Evolutionary conservation across 768 basidiomycete species (phyloP).

Genomic region (Scleroderma bovista): DNA sequence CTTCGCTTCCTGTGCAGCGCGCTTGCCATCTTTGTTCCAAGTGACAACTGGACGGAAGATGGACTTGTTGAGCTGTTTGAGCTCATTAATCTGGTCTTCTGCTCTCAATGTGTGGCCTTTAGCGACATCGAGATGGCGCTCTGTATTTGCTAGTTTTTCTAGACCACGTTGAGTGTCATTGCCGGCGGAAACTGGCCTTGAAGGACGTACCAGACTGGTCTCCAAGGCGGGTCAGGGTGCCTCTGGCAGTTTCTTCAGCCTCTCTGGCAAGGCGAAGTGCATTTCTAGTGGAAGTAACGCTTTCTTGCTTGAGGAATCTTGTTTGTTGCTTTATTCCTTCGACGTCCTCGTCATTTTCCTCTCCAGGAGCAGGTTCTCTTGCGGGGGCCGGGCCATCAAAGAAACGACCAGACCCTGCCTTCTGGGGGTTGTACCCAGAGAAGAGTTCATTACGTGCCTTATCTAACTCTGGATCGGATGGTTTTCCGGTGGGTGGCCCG

Average conservation of each 20-base stretch:
- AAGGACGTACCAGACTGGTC: slow-evolving; percentile 80
- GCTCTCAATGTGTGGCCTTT: slow-evolving; percentile 84
- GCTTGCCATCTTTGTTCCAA: slow-evolving; percentile 91
- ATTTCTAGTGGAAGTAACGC: slow-evolving; percentile 83
- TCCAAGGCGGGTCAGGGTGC: slow-evolving; percentile 77
- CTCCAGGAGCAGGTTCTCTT: slow-evolving; percentile 48
- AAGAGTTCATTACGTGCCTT: slow-evolving; percentile 71
- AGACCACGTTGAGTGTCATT: not conserved
- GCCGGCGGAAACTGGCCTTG: not conserved
- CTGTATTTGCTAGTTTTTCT: slow-evolving; percentile 91
- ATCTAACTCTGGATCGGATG: slow-evolving; percentile 40
- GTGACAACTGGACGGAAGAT: slow-evolving; percentile 92
- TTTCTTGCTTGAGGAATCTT: slow-evolving; percentile 85
- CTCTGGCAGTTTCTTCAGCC: slow-evolving; percentile 91
- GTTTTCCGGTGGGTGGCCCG: slow-evolving; percentile 8
- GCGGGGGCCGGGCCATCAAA: slow-evolving; percentile 54
- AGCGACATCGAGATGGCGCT: slow-evolving; percentile 88
- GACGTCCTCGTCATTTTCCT: slow-evolving; percentile 81
- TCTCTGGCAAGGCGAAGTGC: slow-evolving; percentile 91
- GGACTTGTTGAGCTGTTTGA: slow-evolving; percentile 89
- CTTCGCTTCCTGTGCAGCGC: slow-evolving; percentile 80
- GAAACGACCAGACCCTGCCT: slow-evolving; percentile 57
- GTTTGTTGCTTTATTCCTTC: slow-evolving; percentile 96
- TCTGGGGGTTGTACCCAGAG: slow-evolving; percentile 63
- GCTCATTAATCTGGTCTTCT: slow-evolving; percentile 89